Percentiles rank a stretch among this genome's conserved stretches.
These are phyloP conservation scores for Ophiocytium majus DNA, from an alignment of 352 stramenopile species.

Conservation along the genomic window DNA sequence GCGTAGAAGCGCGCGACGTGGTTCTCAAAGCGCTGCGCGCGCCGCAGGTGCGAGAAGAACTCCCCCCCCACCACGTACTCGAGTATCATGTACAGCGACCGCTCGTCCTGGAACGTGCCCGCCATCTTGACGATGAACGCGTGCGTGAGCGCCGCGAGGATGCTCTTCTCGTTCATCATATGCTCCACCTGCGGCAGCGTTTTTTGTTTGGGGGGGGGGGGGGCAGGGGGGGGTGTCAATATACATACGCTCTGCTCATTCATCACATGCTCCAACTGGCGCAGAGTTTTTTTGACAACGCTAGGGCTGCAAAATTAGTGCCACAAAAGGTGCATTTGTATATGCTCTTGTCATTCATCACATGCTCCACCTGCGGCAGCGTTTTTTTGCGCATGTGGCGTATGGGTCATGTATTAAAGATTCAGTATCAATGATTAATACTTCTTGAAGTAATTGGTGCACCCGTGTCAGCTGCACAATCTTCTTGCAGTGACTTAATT, in stretches of 20 bases:
- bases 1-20: constrained; percentile 77
- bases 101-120: constrained; percentile 79
- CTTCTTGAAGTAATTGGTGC: too few relatives aligned
- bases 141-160: constrained; percentile 79
- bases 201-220: not conserved
- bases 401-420: too few relatives aligned
- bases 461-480: not conserved
- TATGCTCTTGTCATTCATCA: constrained; percentile 93
- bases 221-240: not conserved
- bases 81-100: constrained; percentile 93
- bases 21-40: constrained; percentile 87
- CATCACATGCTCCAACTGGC: constrained; percentile 22
- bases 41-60: constrained; percentile 92
- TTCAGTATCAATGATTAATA: too few relatives aligned
- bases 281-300: constrained; percentile 78
- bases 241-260: not conserved
- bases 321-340: constrained; percentile 71
- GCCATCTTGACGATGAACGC: constrained; percentile 94
- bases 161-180: constrained; percentile 93
- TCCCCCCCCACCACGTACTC: constrained; percentile 95
- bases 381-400: too few relatives aligned
- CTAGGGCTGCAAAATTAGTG: constrained; percentile 92
- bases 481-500: too few relatives aligned
- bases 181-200: constrained; percentile 81
- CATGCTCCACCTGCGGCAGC: constrained; percentile 82